Conservation (phyloP, 1,284 basidiomycete species). For the Volvariella surrecta region DNA sequence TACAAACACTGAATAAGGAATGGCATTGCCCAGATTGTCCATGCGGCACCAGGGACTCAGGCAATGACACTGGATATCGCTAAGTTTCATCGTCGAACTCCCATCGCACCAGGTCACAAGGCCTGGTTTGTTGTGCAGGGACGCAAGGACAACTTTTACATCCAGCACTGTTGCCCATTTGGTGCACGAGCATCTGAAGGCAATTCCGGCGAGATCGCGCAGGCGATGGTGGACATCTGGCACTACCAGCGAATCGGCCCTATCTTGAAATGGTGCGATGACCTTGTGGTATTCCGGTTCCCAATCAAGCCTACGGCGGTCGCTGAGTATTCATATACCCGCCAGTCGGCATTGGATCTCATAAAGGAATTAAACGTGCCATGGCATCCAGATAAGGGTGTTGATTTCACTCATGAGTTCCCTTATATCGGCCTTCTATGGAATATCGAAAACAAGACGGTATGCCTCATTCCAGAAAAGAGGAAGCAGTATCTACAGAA, state of each 20-base stretch:
- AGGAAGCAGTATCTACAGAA: constrained; percentile 14
- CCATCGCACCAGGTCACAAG: constrained; percentile 17
- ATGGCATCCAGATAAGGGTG: constrained; percentile 21
- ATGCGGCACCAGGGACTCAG: constrained; percentile 17
- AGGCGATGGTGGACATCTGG: constrained; percentile 21
- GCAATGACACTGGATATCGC: constrained; percentile 18
- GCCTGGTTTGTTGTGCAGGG: constrained; percentile 17
- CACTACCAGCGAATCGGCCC: constrained; percentile 12
- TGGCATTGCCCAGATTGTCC: constrained; percentile 13
- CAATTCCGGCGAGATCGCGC: constrained; percentile 23
- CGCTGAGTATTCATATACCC: constrained; percentile 10
- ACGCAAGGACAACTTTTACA: constrained; percentile 13
- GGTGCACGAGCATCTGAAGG: constrained; percentile 18
- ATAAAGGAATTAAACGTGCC: constrained; percentile 16
- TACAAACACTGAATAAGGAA: neutral
- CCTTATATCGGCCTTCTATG: constrained; percentile 20
- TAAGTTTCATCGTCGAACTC: constrained; percentile 18
- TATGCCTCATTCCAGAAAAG: constrained; percentile 15
- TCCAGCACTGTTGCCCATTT: constrained; percentile 20
- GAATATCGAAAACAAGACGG: constrained; percentile 13
- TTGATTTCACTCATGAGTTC: constrained; percentile 11
- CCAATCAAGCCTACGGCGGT: constrained; percentile 1
- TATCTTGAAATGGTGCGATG: constrained; percentile 22
- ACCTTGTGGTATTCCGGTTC: constrained; percentile 13
- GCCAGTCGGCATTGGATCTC: constrained; percentile 10